Base-by-base conservation (phyloP, 805 yeast genomes). In the Suhomyces sp. region DNA sequence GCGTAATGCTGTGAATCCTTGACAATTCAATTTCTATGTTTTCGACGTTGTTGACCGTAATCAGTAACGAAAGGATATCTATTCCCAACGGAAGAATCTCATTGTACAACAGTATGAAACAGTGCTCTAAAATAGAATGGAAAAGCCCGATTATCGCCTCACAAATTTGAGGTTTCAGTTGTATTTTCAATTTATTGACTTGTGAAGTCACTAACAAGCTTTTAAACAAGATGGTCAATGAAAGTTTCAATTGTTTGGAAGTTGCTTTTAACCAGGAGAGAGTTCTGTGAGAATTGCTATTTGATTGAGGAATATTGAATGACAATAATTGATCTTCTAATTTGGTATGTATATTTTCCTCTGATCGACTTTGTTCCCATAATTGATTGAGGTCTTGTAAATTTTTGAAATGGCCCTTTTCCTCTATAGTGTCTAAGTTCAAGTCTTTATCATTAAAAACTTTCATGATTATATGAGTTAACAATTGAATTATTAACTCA, bases 241-340 rank as follows among this genome's bases (percentile, higher is more conserved):
- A 52, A 2, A 63, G 30, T 33, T 65, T 64, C 29, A 67, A 52
- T 43, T 65, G 68, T 31, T 56, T 58, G 1, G 70, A 51, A 2
- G 69, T 61, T 1, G 70, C 69, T 12, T 38, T 41, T 6, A 67
- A 43, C 73, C 73, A 68, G n/a, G 60, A 44, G 12, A 39, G 35
- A 3, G 53, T 47, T 29, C 64, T 38, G 25, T 22, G 33, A n/a
- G 11, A 7, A 8, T 17, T n/a, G n/a, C n/a, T n/a, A n/a, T n/a
- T 15, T 4, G 34, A 22, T 2, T 10, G 12, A 4, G 42, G 25
- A 5, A 35, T 19, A 4, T 37, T 25, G 2, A 45, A 36, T 11
- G 31, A n/a, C n/a, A n/a, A n/a, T n/a, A n/a, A n/a, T n/a, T n/a
- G n/a, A n/a, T n/a, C n/a, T n/a, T n/a, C n/a, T 14, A 16, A 41